Evolutionary conservation across 768 basidiomycete genomes (phyloP).

Genomic region (Hygrocybe punicea): DNA sequence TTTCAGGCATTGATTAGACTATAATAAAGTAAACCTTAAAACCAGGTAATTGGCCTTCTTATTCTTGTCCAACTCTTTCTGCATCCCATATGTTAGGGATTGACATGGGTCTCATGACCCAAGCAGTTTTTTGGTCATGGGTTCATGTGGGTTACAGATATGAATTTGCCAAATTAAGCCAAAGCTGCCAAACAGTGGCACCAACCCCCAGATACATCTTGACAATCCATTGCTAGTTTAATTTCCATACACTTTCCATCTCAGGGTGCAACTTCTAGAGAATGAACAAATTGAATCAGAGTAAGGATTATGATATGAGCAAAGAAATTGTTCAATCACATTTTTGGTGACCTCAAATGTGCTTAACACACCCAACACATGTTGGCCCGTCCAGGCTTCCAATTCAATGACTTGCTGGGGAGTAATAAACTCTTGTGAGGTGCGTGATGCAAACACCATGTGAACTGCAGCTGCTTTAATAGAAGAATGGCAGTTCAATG

Average conservation of each 20-base stretch:
- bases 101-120: too few species aligned
- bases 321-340: conserved; percentile 38
- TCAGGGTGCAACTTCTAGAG: conserved; percentile 52
- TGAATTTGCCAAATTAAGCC: too few species aligned
- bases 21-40: too few species aligned
- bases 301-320: too few species aligned
- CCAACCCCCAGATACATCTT: too few species aligned
- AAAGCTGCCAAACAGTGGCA: too few species aligned
- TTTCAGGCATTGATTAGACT: too few species aligned
- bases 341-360: conserved; percentile 46
- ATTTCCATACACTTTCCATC: conserved; percentile 57
- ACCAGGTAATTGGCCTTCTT: too few species aligned
- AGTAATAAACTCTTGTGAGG: conserved; percentile 69
- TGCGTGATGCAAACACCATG: conserved; percentile 78
- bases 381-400: conserved; percentile 62
- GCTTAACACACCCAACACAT: conserved; percentile 55
- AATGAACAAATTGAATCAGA: background rate
- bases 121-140: too few species aligned
- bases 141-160: too few species aligned
- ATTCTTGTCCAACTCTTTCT: too few species aligned
- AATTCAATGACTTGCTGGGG: conserved; percentile 57
- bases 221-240: background rate
- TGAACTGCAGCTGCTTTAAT: conserved; percentile 79
- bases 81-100: too few species aligned
- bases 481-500: conserved; percentile 23